Evolutionary conservation across 108 stramenopile genomes (phyloP).

Genomic region (Phaeodactylum tricornutum): DNA sequence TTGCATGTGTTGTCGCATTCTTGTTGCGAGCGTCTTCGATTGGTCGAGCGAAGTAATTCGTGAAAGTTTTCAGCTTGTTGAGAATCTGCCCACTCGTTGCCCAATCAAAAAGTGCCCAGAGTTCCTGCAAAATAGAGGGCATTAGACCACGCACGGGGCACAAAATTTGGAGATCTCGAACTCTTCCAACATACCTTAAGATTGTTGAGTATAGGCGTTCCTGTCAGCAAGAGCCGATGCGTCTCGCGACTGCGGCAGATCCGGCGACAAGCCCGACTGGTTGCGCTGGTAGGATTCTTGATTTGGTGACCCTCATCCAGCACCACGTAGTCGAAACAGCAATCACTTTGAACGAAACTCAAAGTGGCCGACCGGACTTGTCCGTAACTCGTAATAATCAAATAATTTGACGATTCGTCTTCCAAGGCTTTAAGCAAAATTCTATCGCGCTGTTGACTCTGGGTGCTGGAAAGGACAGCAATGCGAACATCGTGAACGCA

Average conservation of each 20-base stretch:
- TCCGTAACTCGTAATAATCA: conserved; percentile 78
- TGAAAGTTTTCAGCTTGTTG: conserved; percentile 37
- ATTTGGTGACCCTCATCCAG: conserved; percentile 96
- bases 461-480: conserved; percentile 39
- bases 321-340: conserved; percentile 88
- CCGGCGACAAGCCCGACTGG: conserved; percentile 48
- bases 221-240: conserved; percentile 78
- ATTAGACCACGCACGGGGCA: too few relatives aligned
- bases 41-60: conserved; percentile 48
- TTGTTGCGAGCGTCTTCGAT: conserved; percentile 71
- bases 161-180: too few relatives aligned
- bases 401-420: conserved; percentile 17
- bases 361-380: conserved; percentile 16
- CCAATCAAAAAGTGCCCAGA: conserved; percentile 92
- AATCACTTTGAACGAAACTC: conserved; percentile 15
- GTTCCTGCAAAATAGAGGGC: conserved; percentile 34
- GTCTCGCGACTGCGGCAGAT: conserved; percentile 36
- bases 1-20: conserved; percentile 42
- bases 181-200: conserved; percentile 13
- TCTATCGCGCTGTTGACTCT: conserved; percentile 20
- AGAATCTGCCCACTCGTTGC: conserved; percentile 62
- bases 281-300: conserved; percentile 76
- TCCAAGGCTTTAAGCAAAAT: conserved; percentile 41
- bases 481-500: conserved; percentile 40
- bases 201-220: conserved; percentile 94